Evolutionary conservation across 257 asterid genomes (phyloP).

Genomic region (Gentiana straminea): DNA sequence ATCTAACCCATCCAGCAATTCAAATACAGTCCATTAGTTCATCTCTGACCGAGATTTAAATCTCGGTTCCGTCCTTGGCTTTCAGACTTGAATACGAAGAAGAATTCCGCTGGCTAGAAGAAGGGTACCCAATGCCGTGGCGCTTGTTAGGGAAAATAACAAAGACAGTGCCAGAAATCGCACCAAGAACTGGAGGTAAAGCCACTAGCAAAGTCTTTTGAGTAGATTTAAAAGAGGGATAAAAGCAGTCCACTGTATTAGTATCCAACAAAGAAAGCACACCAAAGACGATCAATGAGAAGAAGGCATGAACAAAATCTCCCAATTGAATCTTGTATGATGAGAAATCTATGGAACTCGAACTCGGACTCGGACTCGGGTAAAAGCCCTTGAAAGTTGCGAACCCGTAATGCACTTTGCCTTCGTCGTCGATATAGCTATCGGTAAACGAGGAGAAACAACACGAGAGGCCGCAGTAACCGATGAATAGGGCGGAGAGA

Average conservation of each 20-base stretch:
- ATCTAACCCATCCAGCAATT: too few relatives aligned
- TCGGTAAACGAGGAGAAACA: constrained; percentile 72
- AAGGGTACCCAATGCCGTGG: constrained; percentile 71
- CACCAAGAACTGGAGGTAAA: constrained; percentile 55
- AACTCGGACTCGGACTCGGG: constrained; percentile 24
- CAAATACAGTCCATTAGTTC: too few relatives aligned
- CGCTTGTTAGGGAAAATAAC: constrained; percentile 50
- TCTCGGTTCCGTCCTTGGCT: too few relatives aligned
- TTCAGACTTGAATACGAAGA: background rate
- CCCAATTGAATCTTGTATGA: background rate
- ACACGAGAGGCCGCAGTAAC: constrained; percentile 42
- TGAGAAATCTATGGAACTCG: constrained; percentile 1
- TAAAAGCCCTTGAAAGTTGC: constrained; percentile 65
- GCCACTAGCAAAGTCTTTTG: constrained; percentile 47
- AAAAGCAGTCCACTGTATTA: constrained; percentile 54
- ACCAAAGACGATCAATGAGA: background rate
- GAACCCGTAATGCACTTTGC: constrained; percentile 43
- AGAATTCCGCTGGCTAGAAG: background rate
- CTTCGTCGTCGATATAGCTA: constrained; percentile 50
- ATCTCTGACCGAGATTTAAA: too few relatives aligned
- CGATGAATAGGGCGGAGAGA: constrained; percentile 32
- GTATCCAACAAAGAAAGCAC: constrained; percentile 27
- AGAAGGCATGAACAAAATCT: constrained; percentile 1
- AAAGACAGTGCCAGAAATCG: constrained; percentile 35
- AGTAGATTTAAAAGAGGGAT: constrained; percentile 46